phyloP scores from a whole-genome alignment of 2,329 filamentous ascomycete genomes.

The Aspergillus hortae region DNA sequence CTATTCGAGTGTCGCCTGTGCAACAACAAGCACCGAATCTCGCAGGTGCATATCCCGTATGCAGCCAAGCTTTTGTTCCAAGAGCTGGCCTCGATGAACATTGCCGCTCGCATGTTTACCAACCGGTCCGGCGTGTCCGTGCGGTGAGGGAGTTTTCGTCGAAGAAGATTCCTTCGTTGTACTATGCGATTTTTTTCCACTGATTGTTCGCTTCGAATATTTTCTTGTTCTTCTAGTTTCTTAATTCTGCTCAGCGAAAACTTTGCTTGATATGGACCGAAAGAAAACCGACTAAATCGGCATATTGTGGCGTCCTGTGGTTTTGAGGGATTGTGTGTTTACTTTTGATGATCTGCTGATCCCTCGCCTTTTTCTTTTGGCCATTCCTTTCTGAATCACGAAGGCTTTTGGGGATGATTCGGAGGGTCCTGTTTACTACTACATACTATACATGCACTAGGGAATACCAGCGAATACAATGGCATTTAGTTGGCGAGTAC shows the following conservation, averaged over 20 bases:
- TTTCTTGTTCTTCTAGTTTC: constrained; percentile 6
- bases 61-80: constrained; percentile 98
- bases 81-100: constrained; percentile 97
- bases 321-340: constrained; percentile 12
- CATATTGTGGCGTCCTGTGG: constrained; percentile 24
- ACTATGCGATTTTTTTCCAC: not conserved
- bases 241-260: constrained; percentile 4
- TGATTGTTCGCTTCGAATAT: not conserved
- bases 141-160: constrained; percentile 27
- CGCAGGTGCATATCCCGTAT: constrained; percentile 96
- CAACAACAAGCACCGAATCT: constrained; percentile 99
- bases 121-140: constrained; percentile 51
- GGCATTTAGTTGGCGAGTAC: too few relatives aligned
- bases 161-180: not conserved
- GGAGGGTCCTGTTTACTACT: not conserved
- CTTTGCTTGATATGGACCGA: constrained; percentile 12
- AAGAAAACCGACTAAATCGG: constrained; percentile 18
- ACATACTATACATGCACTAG: not conserved
- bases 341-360: constrained; percentile 7
- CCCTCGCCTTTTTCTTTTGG: too few relatives aligned
- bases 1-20: constrained; percentile 96
- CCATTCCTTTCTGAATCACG: too few relatives aligned
- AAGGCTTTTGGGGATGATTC: constrained; percentile 3
- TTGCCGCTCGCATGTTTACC: constrained; percentile 95
- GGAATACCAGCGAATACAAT: too few relatives aligned